These are phyloP conservation scores for Podospora pseudoanserina DNA, from an alignment of 495 filamentous ascomycete genomes.

Conservation along the genomic window DNA sequence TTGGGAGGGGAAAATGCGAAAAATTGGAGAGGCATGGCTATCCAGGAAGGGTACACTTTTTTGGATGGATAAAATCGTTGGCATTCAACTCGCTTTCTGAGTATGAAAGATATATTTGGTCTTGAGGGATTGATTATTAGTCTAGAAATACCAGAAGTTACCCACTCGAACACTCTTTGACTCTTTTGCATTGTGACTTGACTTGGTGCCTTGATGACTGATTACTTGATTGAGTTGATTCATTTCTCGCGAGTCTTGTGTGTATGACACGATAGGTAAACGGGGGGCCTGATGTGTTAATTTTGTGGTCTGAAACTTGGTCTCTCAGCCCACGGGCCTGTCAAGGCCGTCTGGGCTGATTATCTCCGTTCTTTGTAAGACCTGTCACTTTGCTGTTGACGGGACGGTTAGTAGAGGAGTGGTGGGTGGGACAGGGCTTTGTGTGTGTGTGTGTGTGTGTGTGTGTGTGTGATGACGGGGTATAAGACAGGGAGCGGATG, in stretches of 20 bases:
- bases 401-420: no score
- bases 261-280: no score
- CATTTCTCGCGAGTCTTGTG: background rate
- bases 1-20: constrained; percentile 12
- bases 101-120: constrained; percentile 49
- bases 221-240: background rate
- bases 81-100: constrained; percentile 52
- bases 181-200: constrained; percentile 3
- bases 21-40: background rate
- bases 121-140: constrained; percentile 23
- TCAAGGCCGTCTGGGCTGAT: no score
- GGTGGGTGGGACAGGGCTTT: no score
- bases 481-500: no score
- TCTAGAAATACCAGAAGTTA: constrained; percentile 55
- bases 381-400: no score
- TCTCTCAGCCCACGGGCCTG: no score
- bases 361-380: no score
- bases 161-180: constrained; percentile 39
- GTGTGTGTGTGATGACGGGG: no score
- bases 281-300: no score
- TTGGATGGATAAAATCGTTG: constrained; percentile 13
- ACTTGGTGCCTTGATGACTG: background rate
- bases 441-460: no score
- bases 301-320: no score
- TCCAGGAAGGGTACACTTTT: constrained; percentile 6